A percentile compares a stretch with the other conserved stretches of the same genome.
These are phyloP conservation scores for Aspergillus cejpii DNA, from an alignment of 2,329 filamentous ascomycete species.

Conservation along the genomic window DNA sequence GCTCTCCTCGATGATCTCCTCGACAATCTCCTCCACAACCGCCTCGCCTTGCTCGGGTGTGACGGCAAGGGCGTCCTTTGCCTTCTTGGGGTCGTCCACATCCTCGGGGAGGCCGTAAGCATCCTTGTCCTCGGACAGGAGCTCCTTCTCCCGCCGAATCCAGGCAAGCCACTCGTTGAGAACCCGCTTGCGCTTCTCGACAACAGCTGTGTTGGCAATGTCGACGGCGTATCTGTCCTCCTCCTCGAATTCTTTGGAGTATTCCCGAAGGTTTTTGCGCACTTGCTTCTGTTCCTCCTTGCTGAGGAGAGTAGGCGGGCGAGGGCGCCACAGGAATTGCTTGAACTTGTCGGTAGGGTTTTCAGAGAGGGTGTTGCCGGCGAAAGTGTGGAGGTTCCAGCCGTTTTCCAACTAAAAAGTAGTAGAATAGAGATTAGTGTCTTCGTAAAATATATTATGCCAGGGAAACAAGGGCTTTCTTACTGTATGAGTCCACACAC, in stretches of 20 bases:
- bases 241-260: slow-evolving; percentile 89
- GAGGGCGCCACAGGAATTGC: slow-evolving; percentile 90
- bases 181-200: slow-evolving; percentile 74
- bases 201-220: slow-evolving; percentile 86
- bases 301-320: slow-evolving; percentile 79
- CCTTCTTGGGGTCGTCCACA: slow-evolving; percentile 53
- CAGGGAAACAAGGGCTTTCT: slow-evolving; percentile 34
- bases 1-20: slow-evolving; percentile 73
- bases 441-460: slow-evolving; percentile 6
- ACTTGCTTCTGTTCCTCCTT: slow-evolving; percentile 98
- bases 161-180: slow-evolving; percentile 87
- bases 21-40: slow-evolving; percentile 81
- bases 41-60: slow-evolving; percentile 62
- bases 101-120: slow-evolving; percentile 61
- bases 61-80: slow-evolving; percentile 45
- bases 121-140: slow-evolving; percentile 65
- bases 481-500: slow-evolving; percentile 92
- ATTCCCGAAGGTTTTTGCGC: slow-evolving; percentile 96
- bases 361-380: slow-evolving; percentile 79
- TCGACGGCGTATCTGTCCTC: slow-evolving; percentile 90
- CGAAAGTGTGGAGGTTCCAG: slow-evolving; percentile 97
- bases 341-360: slow-evolving; percentile 95
- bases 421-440: slow-evolving; percentile 21
- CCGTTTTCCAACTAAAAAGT: slow-evolving; percentile 86
- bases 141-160: slow-evolving; percentile 65